A percentile compares a stretch with the other conserved stretches of the same genome.
Conservation (phyloP, 1,284 basidiomycete genomes). For the Austropuccinia psidii region DNA sequence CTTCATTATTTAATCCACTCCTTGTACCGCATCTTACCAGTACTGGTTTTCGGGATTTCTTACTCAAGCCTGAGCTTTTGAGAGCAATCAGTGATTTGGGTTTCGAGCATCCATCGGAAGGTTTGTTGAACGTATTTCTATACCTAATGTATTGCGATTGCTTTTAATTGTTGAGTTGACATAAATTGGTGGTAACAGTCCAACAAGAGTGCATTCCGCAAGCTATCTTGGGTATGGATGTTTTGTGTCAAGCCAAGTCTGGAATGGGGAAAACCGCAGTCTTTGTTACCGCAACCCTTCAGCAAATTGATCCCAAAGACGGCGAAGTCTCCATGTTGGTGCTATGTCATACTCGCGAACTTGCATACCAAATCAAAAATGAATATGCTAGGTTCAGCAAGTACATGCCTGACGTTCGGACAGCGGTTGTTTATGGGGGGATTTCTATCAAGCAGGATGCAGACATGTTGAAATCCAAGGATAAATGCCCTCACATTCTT, state of each 20-base stretch:
- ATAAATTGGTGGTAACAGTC: no score
- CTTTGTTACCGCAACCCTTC: slow-evolving; percentile 93
- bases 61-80: slow-evolving; percentile 91
- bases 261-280: slow-evolving; percentile 99
- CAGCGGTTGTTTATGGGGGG: slow-evolving; percentile 95
- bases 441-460: slow-evolving; percentile 90
- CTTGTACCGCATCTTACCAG: neutral
- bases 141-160: no score
- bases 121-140: slow-evolving; percentile 57
- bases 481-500: slow-evolving; percentile 95
- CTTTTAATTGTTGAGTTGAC: no score
- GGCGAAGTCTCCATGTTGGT: slow-evolving; percentile 97
- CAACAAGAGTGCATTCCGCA: slow-evolving; percentile 99
- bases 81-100: slow-evolving; percentile 97
- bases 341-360: slow-evolving; percentile 96
- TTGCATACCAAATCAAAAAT: slow-evolving; percentile 99
- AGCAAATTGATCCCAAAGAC: slow-evolving; percentile 96
- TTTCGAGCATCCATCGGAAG: slow-evolving; percentile 99
- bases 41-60: slow-evolving; percentile 65
- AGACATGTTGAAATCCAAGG: slow-evolving; percentile 90
- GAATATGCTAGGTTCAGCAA: slow-evolving; percentile 98
- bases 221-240: slow-evolving; percentile 98
- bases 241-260: slow-evolving; percentile 98
- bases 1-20: neutral
- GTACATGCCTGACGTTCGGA: slow-evolving; percentile 98